These are phyloP conservation scores for Ramaria sp. DNA, from an alignment of 768 basidiomycete genomes.

Conservation along the genomic window DNA sequence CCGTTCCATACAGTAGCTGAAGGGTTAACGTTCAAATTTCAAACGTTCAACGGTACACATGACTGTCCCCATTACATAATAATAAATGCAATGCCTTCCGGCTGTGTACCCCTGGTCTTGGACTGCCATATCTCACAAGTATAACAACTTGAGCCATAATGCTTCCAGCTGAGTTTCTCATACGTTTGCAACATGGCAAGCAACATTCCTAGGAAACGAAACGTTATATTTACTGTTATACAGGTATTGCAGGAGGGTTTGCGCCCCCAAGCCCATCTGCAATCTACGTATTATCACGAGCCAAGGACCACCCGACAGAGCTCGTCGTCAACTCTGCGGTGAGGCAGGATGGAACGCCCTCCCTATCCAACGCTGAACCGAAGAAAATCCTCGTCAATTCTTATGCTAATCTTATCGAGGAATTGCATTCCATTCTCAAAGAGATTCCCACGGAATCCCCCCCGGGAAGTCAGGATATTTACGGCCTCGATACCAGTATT, in stretches of 20 bases:
- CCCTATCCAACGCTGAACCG: constrained; percentile 28
- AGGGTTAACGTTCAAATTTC: too few species aligned
- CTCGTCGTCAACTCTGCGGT: constrained; percentile 38
- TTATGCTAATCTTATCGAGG: constrained; percentile 35
- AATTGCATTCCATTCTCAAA: constrained; percentile 52
- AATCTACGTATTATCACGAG: constrained; percentile 40
- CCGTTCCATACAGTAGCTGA: too few species aligned
- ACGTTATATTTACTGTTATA: background rate
- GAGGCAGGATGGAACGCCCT: constrained; percentile 38
- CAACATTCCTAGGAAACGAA: background rate
- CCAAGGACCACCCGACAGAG: constrained; percentile 21
- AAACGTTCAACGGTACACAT: too few species aligned
- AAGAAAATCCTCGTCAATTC: constrained; percentile 28
- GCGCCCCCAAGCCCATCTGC: constrained; percentile 54
- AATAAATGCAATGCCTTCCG: too few species aligned
- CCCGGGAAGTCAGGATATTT: constrained; percentile 61
- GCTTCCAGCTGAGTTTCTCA: background rate
- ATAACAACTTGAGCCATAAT: background rate
- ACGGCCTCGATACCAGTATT: constrained; percentile 55
- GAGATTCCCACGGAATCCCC: constrained; percentile 43
- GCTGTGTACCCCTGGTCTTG: too few species aligned
- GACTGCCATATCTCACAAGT: background rate
- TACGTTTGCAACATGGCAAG: constrained; percentile 6
- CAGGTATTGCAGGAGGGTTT: constrained; percentile 73
- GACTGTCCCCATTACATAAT: too few species aligned